These are phyloP conservation scores for Porcisia hertigi DNA, from an alignment of 208 protist species.

Conservation along the genomic window DNA sequence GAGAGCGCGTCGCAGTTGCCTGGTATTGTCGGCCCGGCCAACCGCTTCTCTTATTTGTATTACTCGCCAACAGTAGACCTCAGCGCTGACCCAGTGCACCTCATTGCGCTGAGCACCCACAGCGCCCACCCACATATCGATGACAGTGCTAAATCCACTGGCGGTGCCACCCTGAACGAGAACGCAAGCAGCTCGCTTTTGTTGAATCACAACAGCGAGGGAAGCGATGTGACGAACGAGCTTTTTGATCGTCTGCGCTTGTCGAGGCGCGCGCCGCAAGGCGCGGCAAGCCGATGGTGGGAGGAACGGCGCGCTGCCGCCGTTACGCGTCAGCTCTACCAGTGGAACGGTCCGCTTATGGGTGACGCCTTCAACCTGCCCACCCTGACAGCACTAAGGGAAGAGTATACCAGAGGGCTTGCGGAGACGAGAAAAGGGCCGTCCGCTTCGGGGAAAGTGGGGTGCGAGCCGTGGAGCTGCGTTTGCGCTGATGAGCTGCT, in stretches of 20 bases:
- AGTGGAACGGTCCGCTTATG: slow-evolving; percentile 36
- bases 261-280: neutral
- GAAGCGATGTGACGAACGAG: neutral
- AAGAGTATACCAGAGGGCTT: neutral
- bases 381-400: slow-evolving; percentile 3
- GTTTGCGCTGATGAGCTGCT: slow-evolving; percentile 30
- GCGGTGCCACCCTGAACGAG: neutral
- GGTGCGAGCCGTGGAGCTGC: slow-evolving; percentile 11
- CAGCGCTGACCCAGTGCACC: slow-evolving; percentile 45
- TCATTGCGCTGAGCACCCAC: slow-evolving; percentile 27
- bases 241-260: neutral
- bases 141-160: neutral
- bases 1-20: slow-evolving; percentile 7
- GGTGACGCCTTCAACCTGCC: slow-evolving; percentile 25
- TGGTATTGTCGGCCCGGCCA: slow-evolving; percentile 15
- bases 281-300: neutral
- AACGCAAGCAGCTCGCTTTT: neutral
- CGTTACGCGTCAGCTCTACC: slow-evolving; percentile 24
- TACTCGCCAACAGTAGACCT: slow-evolving; percentile 75
- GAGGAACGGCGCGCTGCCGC: slow-evolving; percentile 14
- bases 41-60: slow-evolving; percentile 57
- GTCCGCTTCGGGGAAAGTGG: neutral
- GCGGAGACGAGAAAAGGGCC: neutral
- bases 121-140: slow-evolving; percentile 1
- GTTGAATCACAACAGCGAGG: neutral